These are phyloP conservation scores for Daldinia concentrica DNA, from an alignment of 495 filamentous ascomycete genomes.

Conservation along the genomic window DNA sequence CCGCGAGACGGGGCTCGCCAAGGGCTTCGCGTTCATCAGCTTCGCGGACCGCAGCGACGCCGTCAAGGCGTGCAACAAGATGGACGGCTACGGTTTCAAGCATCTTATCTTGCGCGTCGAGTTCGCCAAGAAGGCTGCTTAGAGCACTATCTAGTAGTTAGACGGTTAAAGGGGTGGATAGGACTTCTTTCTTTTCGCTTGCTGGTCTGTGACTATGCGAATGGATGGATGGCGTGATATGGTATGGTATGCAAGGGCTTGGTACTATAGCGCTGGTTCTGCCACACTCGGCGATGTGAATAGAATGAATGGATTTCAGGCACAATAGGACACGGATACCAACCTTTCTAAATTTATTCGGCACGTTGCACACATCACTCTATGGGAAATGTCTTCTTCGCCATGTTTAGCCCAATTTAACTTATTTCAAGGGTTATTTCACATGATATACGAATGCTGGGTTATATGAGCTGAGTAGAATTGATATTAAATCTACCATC, in stretches of 20 bases:
- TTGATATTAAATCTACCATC: no score
- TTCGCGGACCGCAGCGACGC: conserved; percentile 90
- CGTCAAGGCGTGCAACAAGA: conserved; percentile 90
- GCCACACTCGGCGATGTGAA: neutral
- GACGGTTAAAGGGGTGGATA: neutral
- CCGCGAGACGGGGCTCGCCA: conserved; percentile 90
- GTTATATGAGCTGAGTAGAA: no score
- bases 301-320: neutral
- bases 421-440: no score
- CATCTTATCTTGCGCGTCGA: conserved; percentile 91
- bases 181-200: no score
- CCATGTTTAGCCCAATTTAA: no score
- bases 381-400: no score
- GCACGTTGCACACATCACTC: no score
- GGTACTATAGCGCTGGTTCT: neutral
- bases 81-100: conserved; percentile 96
- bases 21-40: conserved; percentile 98
- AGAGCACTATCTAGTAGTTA: conserved; percentile 1
- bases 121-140: conserved; percentile 82
- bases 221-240: neutral
- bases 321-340: no score
- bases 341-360: neutral
- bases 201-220: neutral
- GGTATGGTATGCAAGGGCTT: neutral
- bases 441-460: no score